These are phyloP conservation scores for Phialemonium atrogriseum DNA, from an alignment of 2,329 filamentous ascomycete species.

Conservation along the genomic window DNA sequence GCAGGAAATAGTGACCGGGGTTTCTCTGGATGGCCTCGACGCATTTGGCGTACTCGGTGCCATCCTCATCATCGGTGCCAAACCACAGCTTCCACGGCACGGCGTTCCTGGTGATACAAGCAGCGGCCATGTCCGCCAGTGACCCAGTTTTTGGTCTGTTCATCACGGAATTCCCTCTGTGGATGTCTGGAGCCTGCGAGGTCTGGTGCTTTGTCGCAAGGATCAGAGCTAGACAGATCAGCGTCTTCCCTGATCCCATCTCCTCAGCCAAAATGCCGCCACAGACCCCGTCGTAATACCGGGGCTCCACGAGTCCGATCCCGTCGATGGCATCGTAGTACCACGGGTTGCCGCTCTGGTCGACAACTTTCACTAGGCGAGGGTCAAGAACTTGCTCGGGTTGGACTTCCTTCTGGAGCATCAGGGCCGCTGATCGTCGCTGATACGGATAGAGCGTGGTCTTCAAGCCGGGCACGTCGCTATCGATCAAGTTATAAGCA, in stretches of 20 bases:
- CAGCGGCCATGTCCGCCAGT: constrained; percentile 68
- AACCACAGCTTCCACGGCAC: constrained; percentile 65
- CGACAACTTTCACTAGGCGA: constrained; percentile 50
- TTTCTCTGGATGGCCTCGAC: constrained; percentile 48
- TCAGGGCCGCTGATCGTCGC: constrained; percentile 66
- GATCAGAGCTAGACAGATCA: constrained; percentile 74
- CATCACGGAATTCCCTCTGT: constrained; percentile 33
- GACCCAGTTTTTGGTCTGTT: constrained; percentile 43
- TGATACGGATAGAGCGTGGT: constrained; percentile 73
- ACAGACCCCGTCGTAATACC: constrained; percentile 62
- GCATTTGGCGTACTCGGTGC: constrained; percentile 45
- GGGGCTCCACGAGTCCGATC: constrained; percentile 54
- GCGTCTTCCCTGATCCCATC: constrained; percentile 78
- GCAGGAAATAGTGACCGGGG: constrained; percentile 50
- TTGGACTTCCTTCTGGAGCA: constrained; percentile 72
- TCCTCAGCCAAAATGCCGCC: constrained; percentile 77
- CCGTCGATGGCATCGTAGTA: constrained; percentile 63
- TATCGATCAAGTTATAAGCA: constrained; percentile 46
- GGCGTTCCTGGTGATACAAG: constrained; percentile 55
- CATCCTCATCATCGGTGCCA: constrained; percentile 35
- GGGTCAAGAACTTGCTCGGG: constrained; percentile 63
- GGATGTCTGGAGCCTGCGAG: constrained; percentile 55
- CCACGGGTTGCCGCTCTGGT: constrained; percentile 55
- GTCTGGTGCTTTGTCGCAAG: constrained; percentile 66
- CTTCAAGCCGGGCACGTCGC: constrained; percentile 46